Base-by-base conservation (phyloP, 2,329 filamentous ascomycete species). In the Microdochium nivale region DNA sequence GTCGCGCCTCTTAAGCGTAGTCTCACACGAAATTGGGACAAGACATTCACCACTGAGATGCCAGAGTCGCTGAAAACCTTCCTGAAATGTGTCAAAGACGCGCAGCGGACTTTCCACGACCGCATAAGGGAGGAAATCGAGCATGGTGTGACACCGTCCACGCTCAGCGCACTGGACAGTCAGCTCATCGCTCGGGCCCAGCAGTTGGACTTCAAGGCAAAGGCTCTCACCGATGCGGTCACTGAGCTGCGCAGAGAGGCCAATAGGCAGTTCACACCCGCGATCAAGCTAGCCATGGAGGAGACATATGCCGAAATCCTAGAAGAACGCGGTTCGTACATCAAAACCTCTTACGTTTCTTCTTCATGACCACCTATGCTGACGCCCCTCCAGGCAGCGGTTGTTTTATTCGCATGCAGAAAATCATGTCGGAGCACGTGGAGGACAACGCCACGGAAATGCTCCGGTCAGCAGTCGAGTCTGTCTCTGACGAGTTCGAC, bases 331-430 rank as follows among this genome's bases (percentile, higher is more conserved):
- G 59, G 57, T 57, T 47, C 24, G 32, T 24, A 33, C 11, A 5
- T 30, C 11, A 30, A 5, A 30, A 11, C 11, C 27, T 2, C 19
- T 47, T 32, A 43, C 9, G n/a, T 9, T n/a, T 4, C 1, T 8
- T 9, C 27, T n/a, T 13, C 9, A 3, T 40, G n/a, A 32, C 23
- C 13, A 21, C 11, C 7, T n/a, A 10, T n/a, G 33, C n/a, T 35
- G 40, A 49, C 24, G 25, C 33, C 35, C 40, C n/a, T 13, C 27
- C 27, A 59, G 57, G 58, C 30, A 48, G 9, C 19, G 58, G 58
- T 7, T 54, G 55, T 24, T 59, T 59, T 48, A 13, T 24, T 2
- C 57, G 56, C 43, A 58, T 59, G 2, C 49, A 52, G 46, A 14
- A 49, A 0, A 19, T 3, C 16, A 56, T 60, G 52, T 16, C 50